Conservation (phyloP, 371 early-diverging fungal species). For the Mortierella sp. region DNA sequence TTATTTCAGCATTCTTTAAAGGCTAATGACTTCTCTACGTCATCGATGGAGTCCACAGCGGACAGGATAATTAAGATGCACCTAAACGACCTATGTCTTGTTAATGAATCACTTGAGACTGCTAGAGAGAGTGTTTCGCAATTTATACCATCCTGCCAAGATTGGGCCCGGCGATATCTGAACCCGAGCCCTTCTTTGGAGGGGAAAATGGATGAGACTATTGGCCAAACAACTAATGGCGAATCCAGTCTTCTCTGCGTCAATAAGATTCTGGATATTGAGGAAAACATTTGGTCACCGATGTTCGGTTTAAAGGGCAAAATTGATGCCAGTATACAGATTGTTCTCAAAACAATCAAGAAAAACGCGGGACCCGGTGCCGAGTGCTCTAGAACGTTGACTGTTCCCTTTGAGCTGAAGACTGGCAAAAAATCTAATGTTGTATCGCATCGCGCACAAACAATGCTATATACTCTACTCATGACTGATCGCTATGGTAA, state of each 20-base stretch:
- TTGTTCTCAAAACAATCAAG: constrained; percentile 46
- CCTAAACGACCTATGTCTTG: constrained; percentile 73
- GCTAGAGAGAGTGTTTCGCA: constrained; percentile 61
- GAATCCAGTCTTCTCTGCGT: constrained; percentile 64
- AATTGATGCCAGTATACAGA: constrained; percentile 84
- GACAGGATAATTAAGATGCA: constrained; percentile 59
- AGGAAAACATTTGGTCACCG: constrained; percentile 94
- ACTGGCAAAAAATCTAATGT: constrained; percentile 76
- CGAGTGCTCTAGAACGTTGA: constrained; percentile 32
- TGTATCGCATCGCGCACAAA: constrained; percentile 87
- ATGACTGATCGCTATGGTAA: constrained; percentile 89
- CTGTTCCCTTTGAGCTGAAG: constrained; percentile 92
- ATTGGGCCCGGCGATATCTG: constrained; percentile 66
- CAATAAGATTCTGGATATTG: constrained; percentile 84
- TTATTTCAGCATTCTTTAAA: constrained; percentile 77
- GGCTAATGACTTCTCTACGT: constrained; percentile 66
- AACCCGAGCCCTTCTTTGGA: constrained; percentile 26
- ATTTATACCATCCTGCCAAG: constrained; percentile 57
- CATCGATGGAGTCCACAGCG: constrained; percentile 61
- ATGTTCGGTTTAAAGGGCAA: constrained; percentile 94
- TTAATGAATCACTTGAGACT: constrained; percentile 69
- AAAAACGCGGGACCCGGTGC: background rate
- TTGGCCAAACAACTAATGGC: constrained; percentile 17
- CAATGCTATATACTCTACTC: constrained; percentile 86
- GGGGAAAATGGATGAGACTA: constrained; percentile 33